Evolutionary conservation across 2,329 filamentous ascomycete species (phyloP).

Genomic region (Sphaerulina vaccinii): DNA sequence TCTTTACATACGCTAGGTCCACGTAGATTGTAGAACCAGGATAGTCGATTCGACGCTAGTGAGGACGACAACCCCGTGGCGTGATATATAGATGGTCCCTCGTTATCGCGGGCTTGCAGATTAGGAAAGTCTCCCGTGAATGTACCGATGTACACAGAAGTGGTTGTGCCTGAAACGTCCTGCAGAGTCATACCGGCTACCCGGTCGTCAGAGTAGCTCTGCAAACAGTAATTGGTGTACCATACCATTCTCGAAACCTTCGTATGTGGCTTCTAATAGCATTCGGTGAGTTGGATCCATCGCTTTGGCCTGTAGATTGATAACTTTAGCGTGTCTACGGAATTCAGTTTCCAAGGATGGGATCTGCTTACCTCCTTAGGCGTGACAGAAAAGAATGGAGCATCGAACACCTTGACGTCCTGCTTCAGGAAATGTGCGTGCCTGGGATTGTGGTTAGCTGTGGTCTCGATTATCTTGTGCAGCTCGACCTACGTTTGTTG

Average conservation of each 20-base stretch:
- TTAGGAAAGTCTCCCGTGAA: slow-evolving; percentile 22
- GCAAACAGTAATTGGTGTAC: background rate
- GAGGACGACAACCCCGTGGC: slow-evolving; percentile 10
- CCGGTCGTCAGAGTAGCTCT: background rate
- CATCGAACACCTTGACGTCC: slow-evolving; percentile 23
- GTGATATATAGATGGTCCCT: slow-evolving; percentile 8
- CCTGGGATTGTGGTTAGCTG: background rate
- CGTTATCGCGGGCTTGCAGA: slow-evolving; percentile 8
- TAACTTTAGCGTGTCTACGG: background rate
- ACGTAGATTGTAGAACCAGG: slow-evolving; percentile 21
- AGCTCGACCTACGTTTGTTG: slow-evolving; percentile 6
- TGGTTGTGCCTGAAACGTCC: slow-evolving; percentile 14
- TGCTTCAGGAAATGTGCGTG: slow-evolving; percentile 22
- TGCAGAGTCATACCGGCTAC: slow-evolving; percentile 14
- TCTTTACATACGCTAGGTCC: slow-evolving; percentile 13
- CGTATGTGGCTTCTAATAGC: slow-evolving; percentile 11
- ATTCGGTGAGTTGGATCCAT: slow-evolving; percentile 13
- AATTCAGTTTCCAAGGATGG: background rate
- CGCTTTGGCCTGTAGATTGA: too few species aligned
- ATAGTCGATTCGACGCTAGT: slow-evolving; percentile 20
- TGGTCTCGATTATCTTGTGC: background rate
- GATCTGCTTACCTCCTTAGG: slow-evolving; percentile 14
- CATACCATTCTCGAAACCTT: slow-evolving; percentile 18
- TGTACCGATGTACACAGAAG: slow-evolving; percentile 20
- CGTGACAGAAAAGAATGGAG: slow-evolving; percentile 24